Evolutionary conservation across 805 yeast species (phyloP).

Genomic region (Pichia occidentalis): DNA sequence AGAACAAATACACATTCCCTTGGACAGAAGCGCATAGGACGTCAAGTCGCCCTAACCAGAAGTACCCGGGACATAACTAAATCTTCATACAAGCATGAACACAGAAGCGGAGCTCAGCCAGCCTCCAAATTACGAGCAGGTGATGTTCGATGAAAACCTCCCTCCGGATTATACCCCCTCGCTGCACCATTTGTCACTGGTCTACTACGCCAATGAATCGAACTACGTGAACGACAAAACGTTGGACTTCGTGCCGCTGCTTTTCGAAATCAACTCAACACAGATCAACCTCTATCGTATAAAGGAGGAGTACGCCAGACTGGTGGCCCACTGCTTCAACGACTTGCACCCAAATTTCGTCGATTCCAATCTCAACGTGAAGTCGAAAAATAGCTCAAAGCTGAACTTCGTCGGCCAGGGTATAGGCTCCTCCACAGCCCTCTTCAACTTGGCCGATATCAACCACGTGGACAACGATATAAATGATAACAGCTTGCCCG

Average conservation of each 20-base stretch:
- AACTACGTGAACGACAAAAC: not conserved
- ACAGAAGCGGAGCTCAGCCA: not conserved
- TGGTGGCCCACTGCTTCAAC: conserved; percentile 19
- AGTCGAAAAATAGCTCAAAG: conserved; percentile 10
- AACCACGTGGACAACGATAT: too few relatives aligned
- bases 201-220: conserved; percentile 17
- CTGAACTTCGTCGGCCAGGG: conserved; percentile 7
- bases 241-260: conserved; percentile 17
- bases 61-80: not conserved
- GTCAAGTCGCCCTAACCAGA: too few relatives aligned
- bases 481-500: too few relatives aligned
- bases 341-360: conserved; percentile 20
- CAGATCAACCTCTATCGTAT: conserved; percentile 25
- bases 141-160: not conserved
- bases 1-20: too few relatives aligned
- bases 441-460: not conserved
- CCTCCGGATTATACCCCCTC: conserved; percentile 25
- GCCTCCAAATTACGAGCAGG: not conserved
- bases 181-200: conserved; percentile 22
- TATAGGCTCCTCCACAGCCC: conserved; percentile 7
- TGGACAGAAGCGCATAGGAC: too few relatives aligned
- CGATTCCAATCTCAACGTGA: conserved; percentile 27
- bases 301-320: conserved; percentile 12
- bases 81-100: conserved; percentile 1
- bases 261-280: conserved; percentile 30